Evolutionary conservation across 2,329 filamentous ascomycete genomes (phyloP).

Genomic region (Trichoderma hamatum): DNA sequence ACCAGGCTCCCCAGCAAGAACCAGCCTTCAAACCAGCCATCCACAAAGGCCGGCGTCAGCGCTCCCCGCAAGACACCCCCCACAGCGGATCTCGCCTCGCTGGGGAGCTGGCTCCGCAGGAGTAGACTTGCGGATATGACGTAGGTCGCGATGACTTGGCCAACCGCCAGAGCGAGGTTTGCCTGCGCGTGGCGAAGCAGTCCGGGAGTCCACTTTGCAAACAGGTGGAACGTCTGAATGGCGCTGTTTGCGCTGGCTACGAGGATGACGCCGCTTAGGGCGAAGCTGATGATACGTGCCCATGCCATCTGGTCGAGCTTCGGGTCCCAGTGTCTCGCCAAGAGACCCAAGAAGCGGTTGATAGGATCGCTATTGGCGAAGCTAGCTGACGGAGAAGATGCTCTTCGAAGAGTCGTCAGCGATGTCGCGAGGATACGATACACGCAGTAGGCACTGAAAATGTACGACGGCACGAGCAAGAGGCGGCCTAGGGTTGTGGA

Average conservation of each 20-base stretch:
- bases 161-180: constrained; percentile 77
- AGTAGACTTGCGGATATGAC: constrained; percentile 80
- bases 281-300: constrained; percentile 83
- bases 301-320: constrained; percentile 80
- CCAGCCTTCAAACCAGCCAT: constrained; percentile 87
- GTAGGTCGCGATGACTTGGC: constrained; percentile 81
- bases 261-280: constrained; percentile 81
- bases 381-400: constrained; percentile 43
- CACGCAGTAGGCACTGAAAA: constrained; percentile 80
- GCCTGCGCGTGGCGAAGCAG: constrained; percentile 75
- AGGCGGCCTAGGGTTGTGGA: constrained; percentile 68
- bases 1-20: constrained; percentile 70
- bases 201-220: constrained; percentile 72
- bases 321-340: constrained; percentile 83
- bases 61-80: constrained; percentile 77
- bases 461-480: constrained; percentile 63
- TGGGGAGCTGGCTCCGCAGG: constrained; percentile 75
- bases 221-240: constrained; percentile 81
- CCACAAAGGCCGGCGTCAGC: constrained; percentile 66
- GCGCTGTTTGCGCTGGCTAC: constrained; percentile 79
- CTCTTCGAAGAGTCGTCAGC: constrained; percentile 67
- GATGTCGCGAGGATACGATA: constrained; percentile 78
- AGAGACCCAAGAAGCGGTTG: constrained; percentile 76
- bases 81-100: constrained; percentile 75
- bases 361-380: constrained; percentile 79